Evolutionary conservation across 176 grass and related monocot genomes (phyloP), one percentile per base, ranked within the genome.

Genomic region (Ensete ventricosum): DNA sequence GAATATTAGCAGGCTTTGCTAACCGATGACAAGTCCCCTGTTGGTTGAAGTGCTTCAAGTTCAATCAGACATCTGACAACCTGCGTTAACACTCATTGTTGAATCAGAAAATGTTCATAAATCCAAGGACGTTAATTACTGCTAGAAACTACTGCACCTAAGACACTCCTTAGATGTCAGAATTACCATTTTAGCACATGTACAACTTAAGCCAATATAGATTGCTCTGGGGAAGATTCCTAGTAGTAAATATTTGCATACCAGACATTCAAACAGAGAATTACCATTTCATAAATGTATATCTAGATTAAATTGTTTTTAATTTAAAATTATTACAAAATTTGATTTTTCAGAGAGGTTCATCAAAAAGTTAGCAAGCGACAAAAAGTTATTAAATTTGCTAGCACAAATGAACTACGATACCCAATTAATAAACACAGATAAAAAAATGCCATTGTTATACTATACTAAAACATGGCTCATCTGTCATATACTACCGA

Each of bases 41-140:
- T 98, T 55, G 94, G 82, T 82, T 93, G 90, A 21, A 93, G 90
- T 79, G 88, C 85, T 91, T 91, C 90, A 13, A 98, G 84, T 74
- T 98, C 88, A 93, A 98, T 91, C 50, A 98, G 82, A 87, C 81
- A 84, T 86, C 83, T 90, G 78, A 90, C 90, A 79, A 98, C 94
- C 94, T 98, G 84, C 26, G 84, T 21, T 21, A 20, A 11, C 22
- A 16, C 13, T 27, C 8, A 3, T 66, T 55, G 9, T 68, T 57
- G 54, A 26, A 34, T 43, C 24, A 2, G 43, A 23, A 9, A 9
- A 20, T 60, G 9, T 59, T 8, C 12, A 21, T 48, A 62, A 9
- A 60, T 76, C 34, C 34, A 62, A 50, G 25, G 21, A 50, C 3
- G 48, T 1, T 12, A 27, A 1, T 11, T 1, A 26, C 29, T 58